Evolutionary conservation across 2,329 filamentous ascomycete genomes (phyloP).

Genomic region (Aspergillus chevalieri): DNA sequence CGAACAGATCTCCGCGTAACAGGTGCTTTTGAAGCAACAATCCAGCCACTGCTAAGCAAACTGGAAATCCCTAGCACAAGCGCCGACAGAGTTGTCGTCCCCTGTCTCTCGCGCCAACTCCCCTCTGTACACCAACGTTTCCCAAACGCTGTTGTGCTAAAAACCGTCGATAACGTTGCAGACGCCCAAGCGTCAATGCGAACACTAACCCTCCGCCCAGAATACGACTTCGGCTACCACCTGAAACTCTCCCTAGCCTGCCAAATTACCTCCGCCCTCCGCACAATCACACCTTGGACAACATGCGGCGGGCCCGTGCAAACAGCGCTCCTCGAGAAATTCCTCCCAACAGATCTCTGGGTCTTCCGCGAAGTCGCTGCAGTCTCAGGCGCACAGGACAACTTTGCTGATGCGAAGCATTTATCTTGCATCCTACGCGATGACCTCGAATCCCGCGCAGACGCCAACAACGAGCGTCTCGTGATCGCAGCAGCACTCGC

Average conservation of each 20-base stretch:
- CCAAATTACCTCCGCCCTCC: conserved; percentile 16
- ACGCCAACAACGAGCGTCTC: conserved; percentile 11
- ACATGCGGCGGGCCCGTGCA: conserved; percentile 7
- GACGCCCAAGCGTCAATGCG: conserved; percentile 18
- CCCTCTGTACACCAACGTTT: conserved; percentile 12
- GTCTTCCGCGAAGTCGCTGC: conserved; percentile 15
- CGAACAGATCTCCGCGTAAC: conserved; percentile 8
- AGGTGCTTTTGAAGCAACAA: conserved; percentile 13
- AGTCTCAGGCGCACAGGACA: conserved; percentile 11
- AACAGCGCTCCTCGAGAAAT: conserved; percentile 9
- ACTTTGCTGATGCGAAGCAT: conserved; percentile 14
- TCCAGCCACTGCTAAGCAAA: conserved; percentile 11
- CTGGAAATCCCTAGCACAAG: conserved; percentile 7
- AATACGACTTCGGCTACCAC: conserved; percentile 12
- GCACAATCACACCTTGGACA: conserved; percentile 17
- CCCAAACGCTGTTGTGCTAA: conserved; percentile 8
- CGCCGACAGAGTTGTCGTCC: conserved; percentile 8
- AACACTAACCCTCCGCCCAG: conserved; percentile 13
- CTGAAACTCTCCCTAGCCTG: conserved; percentile 17
- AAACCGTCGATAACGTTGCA: conserved; percentile 6
- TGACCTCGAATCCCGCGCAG: conserved; percentile 9
- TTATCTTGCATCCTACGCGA: conserved; percentile 18
- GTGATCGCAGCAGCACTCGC: conserved; percentile 12
- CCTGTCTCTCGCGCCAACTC: conserved; percentile 14
- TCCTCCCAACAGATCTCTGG: conserved; percentile 16